A percentile compares a stretch with the other conserved stretches of the same genome.
These are phyloP conservation scores for Metschnikowia proteae DNA, from an alignment of 805 yeast species.

Conservation along the genomic window DNA sequence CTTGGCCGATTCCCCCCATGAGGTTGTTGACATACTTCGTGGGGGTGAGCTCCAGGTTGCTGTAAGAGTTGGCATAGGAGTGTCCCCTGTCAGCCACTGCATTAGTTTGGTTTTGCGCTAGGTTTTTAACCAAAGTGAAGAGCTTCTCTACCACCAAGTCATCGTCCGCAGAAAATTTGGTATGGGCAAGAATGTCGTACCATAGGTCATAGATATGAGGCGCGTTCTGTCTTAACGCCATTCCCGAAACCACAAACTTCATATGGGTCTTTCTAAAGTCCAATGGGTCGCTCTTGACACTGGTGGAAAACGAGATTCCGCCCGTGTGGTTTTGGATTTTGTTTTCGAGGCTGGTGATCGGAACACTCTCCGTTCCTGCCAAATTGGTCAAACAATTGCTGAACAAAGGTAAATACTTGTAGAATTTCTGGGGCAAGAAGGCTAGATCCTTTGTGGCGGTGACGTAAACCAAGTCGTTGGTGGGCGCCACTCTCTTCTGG, in stretches of 20 bases:
- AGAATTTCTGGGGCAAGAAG: constrained; percentile 55
- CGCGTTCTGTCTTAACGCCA: constrained; percentile 64
- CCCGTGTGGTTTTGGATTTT: constrained; percentile 81
- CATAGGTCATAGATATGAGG: constrained; percentile 60
- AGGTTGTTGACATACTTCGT: constrained; percentile 59
- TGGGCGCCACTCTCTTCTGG: constrained; percentile 55
- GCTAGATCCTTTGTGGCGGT: constrained; percentile 62
- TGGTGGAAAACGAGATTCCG: constrained; percentile 65
- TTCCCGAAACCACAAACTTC: constrained; percentile 59
- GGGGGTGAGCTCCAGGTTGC: constrained; percentile 60
- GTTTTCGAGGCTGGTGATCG: constrained; percentile 81
- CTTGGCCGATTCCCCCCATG: constrained; percentile 73
- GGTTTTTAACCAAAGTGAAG: constrained; percentile 63
- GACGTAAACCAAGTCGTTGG: constrained; percentile 80
- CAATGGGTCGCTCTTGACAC: constrained; percentile 53
- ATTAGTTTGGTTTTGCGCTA: constrained; percentile 75
- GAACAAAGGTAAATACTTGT: constrained; percentile 73
- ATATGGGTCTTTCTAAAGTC: constrained; percentile 47
- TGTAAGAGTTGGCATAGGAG: constrained; percentile 66
- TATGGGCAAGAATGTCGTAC: constrained; percentile 61
- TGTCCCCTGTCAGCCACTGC: constrained; percentile 87
- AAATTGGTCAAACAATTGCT: constrained; percentile 75
- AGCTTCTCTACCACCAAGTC: constrained; percentile 56
- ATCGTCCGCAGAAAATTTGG: constrained; percentile 55
- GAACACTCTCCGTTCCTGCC: constrained; percentile 66